These are phyloP conservation scores for Pythium guiyangense DNA, from an alignment of 352 stramenopile species.

Conservation along the genomic window DNA sequence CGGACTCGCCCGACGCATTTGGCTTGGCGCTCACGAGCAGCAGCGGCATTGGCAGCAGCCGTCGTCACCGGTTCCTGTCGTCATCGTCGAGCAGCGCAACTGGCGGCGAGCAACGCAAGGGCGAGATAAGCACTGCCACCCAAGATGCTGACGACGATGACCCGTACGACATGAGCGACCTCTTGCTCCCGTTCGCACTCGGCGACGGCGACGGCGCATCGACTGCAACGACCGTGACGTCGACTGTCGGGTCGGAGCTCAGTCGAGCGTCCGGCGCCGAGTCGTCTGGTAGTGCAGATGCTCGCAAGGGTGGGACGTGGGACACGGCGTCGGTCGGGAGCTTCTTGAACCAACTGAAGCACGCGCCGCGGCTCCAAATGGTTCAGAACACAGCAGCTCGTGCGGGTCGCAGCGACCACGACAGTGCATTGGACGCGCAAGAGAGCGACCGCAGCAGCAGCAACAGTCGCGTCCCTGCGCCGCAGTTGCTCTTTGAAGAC, in stretches of 20 bases:
- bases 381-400: constrained; percentile 1
- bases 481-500: constrained; percentile 60
- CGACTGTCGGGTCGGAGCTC: constrained; percentile 28
- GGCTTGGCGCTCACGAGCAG: constrained; percentile 38
- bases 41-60: constrained; percentile 6
- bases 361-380: constrained; percentile 55
- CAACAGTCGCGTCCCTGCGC: background rate
- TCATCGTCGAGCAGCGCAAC: constrained; percentile 15
- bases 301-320: constrained; percentile 20
- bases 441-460: constrained; percentile 8
- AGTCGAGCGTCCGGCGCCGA: constrained; percentile 15
- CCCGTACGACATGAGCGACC: constrained; percentile 26
- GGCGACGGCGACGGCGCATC: constrained; percentile 27
- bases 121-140: background rate
- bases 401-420: background rate
- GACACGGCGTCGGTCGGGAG: constrained; percentile 64
- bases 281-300: constrained; percentile 7
- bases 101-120: constrained; percentile 11
- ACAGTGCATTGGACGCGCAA: background rate
- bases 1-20: constrained; percentile 64
- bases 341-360: constrained; percentile 79
- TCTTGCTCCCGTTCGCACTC: constrained; percentile 69
- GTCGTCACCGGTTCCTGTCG: constrained; percentile 44
- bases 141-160: constrained; percentile 11
- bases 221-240: constrained; percentile 43